Evolutionary conservation across 169 alveolate genomes (phyloP), one percentile per base, ranked within the genome.

Genomic region (Plasmodium vinckei): DNA sequence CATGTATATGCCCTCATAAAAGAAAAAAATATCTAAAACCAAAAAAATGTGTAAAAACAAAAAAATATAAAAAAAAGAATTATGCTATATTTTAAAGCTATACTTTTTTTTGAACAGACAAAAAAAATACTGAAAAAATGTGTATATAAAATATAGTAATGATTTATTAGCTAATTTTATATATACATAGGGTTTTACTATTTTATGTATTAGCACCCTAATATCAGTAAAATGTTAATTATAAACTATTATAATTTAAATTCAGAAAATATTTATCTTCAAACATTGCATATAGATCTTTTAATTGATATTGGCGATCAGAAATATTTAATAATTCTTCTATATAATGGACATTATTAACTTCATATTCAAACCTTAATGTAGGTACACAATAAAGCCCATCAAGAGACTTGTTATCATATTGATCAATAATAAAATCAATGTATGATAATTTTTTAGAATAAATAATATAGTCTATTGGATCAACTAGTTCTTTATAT

Each of bases 321-420:
- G 88, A 73, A 17, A 73, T 54, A 21, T 51, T 46, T 10, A 73
- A 13, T 6, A 73, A 54, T 46, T 73, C 73, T 1, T 25, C 17
- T 46, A 73, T 73, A 25, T 73, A 73, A 13, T 60, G 21, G 33
- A n/a, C 44, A 56, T 25, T 73, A 53, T 73, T 73, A 39, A 73
- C 39, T 61, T 73, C 88, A 49, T 51, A 60, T 60, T 73, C 73
- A 63, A 73, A 73, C 9, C 88, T 46, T 6, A 67, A 15, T 44
- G 88, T 73, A 12, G 88, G 88, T 59, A 46, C 44, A 63, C 59
- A 44, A 53, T 73, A 73, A 63, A 73, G 59, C 6, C 88, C 88
- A 15, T 73, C 88, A 12, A 73, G n/a, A 1, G 88, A 73, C 27
- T 46, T 39, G 9, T 61, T 73, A 61, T 73, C 88, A 53, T 73